Conservation (phyloP, 148 eudicot species). For the Heliosperma pusillum region DNA sequence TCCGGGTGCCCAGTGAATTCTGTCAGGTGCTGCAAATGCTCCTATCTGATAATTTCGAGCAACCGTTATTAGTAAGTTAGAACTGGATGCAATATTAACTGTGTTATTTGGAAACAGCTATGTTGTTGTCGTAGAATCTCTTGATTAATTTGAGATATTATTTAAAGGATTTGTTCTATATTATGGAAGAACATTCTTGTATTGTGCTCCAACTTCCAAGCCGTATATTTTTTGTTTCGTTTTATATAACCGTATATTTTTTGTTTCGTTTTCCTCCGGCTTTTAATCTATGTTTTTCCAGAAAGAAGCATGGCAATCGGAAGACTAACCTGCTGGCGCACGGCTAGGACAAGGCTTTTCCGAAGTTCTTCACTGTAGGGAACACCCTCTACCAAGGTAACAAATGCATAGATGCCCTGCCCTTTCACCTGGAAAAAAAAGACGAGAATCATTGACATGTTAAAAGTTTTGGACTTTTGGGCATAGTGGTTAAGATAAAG, state of each 20-base stretch:
- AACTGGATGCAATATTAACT: neutral
- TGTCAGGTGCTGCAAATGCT: slow-evolving; percentile 97
- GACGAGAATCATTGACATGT: neutral
- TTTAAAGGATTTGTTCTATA: no score
- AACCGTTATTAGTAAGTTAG: neutral
- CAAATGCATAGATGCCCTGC: slow-evolving; percentile 97
- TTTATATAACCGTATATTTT: no score
- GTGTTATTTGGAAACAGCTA: no score
- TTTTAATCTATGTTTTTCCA: neutral
- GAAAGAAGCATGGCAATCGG: neutral
- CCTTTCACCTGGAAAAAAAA: slow-evolving; percentile 69
- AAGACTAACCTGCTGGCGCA: slow-evolving; percentile 71
- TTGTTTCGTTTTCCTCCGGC: neutral
- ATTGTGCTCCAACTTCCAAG: no score
- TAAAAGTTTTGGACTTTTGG: neutral
- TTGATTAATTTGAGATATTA: no score
- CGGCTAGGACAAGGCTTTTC: slow-evolving; percentile 65
- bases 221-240: no score
- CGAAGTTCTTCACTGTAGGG: slow-evolving; percentile 90
- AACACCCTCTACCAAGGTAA: slow-evolving; percentile 86
- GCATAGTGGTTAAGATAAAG: no score
- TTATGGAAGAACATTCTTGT: no score
- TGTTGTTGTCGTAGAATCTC: no score
- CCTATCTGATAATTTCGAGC: slow-evolving; percentile 58
- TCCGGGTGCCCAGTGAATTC: slow-evolving; percentile 95